Evolutionary conservation across 768 basidiomycete species (phyloP), one percentile per base, ranked within the genome.

Genomic region (Tricholomella constricta): DNA sequence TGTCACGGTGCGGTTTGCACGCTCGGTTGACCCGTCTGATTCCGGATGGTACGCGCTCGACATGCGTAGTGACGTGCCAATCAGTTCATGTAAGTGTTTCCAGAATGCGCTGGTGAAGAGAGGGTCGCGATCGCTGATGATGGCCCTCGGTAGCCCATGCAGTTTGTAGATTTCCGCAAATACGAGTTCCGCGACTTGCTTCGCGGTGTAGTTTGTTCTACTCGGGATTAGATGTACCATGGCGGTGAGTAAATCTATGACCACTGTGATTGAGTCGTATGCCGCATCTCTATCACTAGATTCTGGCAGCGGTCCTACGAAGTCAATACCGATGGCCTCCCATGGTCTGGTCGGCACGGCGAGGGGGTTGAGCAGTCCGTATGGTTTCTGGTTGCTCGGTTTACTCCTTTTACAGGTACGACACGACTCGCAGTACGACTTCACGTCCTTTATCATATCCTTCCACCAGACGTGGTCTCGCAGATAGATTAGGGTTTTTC

Each of bases 31-130:
- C 10, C 31, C 31, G 14, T 32, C 31, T 11, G 31, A 11, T 32
- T 32, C 2, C 10, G 31, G 14, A 32, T 32, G 31, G 3, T 32
- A 23, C 2, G 55, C 55, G 31, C 58, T 60, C 9, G 48, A 60
- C 55, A 60, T 56, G 4, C 38, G 40, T 0, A 56, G 32, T 45
- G 36, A 6, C 9, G 20, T 42, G 12, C 41, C 41, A 23, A 42
- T 42, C 12, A 42, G 9, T 6, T 42, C 7, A 42, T 62, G 48
- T 6, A 72, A 51, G 2, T 54, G 47, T 32, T 42, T 38, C 72
- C 73, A 75, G 56, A 74, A 72, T 0, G 9, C 7, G 6, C 61
- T 63, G 2, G 66, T 66, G 50, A 73, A 75, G 14, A 66, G 52
- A 12, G 61, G 52, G 36, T 71, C 69, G 8, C 68, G 48, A 45